Evolutionary conservation across 495 filamentous ascomycete genomes (phyloP).

Genomic region (Hypomontagnella monticulosa): DNA sequence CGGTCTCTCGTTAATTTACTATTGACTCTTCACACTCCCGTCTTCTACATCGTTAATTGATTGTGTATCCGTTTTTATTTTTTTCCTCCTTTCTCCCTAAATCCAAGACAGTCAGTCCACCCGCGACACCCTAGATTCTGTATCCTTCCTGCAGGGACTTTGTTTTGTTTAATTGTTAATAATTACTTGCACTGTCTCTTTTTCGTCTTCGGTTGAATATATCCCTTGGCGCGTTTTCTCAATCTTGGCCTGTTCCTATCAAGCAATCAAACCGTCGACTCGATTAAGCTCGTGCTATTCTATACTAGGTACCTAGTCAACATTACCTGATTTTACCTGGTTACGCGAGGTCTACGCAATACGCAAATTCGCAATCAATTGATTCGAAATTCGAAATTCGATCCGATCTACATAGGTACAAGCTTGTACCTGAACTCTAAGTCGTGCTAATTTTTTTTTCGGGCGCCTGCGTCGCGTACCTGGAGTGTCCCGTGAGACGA

Average conservation of each 20-base stretch:
- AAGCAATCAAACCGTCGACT: too few relatives aligned
- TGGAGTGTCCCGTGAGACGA: conserved; percentile 20
- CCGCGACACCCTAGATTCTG: conserved; percentile 28
- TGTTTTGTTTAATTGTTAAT: conserved; percentile 41
- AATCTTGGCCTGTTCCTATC: too few relatives aligned
- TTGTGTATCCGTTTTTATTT: conserved; percentile 8
- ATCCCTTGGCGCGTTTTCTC: not conserved
- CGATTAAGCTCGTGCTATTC: too few relatives aligned
- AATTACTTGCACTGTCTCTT: conserved; percentile 18
- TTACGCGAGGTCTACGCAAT: too few relatives aligned
- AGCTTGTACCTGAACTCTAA: conserved; percentile 3
- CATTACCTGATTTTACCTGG: too few relatives aligned
- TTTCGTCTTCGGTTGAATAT: conserved; percentile 6
- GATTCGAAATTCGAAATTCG: not conserved
- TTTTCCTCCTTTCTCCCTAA: conserved; percentile 10
- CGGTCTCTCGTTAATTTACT: conserved; percentile 31
- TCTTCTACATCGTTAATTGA: not conserved
- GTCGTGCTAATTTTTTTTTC: conserved; percentile 13
- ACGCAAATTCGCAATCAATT: too few relatives aligned
- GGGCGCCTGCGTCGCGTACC: conserved; percentile 33
- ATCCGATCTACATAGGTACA: conserved; percentile 12
- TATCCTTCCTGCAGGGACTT: conserved; percentile 30
- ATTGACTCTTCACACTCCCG: conserved; percentile 14
- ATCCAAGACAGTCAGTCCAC: conserved; percentile 13
- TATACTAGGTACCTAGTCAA: too few relatives aligned